These are phyloP conservation scores for Phytophthora nicotianae DNA, from an alignment of 352 stramenopile species.

Conservation along the genomic window DNA sequence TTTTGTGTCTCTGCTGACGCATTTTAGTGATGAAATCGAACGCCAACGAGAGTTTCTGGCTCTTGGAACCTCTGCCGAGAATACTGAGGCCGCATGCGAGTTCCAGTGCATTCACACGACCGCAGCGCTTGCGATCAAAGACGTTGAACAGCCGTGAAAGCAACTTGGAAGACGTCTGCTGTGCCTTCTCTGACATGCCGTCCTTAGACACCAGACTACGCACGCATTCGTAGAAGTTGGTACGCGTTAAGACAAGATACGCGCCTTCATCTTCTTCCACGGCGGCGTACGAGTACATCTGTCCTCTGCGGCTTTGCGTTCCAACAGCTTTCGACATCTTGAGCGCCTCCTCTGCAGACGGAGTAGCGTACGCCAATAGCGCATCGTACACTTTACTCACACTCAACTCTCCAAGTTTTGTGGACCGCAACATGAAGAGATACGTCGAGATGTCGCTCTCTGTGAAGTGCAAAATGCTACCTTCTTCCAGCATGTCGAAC, in stretches of 20 bases:
- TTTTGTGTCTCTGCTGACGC: slow-evolving; percentile 75
- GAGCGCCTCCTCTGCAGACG: slow-evolving; percentile 67
- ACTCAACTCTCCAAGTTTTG: slow-evolving; percentile 69
- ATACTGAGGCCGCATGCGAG: slow-evolving; percentile 89
- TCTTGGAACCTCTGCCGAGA: slow-evolving; percentile 84
- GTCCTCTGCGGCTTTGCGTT: slow-evolving; percentile 43
- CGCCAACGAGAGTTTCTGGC: slow-evolving; percentile 83
- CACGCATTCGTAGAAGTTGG: slow-evolving; percentile 89
- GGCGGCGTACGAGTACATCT: slow-evolving; percentile 77
- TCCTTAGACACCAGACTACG: slow-evolving; percentile 81
- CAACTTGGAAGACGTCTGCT: slow-evolving; percentile 86
- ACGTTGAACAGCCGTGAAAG: slow-evolving; percentile 86
- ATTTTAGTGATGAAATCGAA: slow-evolving; percentile 91
- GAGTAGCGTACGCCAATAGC: slow-evolving; percentile 71
- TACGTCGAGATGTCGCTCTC: slow-evolving; percentile 89
- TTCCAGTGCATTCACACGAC: slow-evolving; percentile 83
- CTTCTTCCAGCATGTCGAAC: slow-evolving; percentile 87
- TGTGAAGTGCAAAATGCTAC: slow-evolving; percentile 83
- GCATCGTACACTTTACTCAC: slow-evolving; percentile 85
- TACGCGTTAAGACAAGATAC: slow-evolving; percentile 76
- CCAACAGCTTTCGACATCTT: slow-evolving; percentile 64
- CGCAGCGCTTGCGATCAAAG: slow-evolving; percentile 83
- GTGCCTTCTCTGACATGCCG: slow-evolving; percentile 80
- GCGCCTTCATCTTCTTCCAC: slow-evolving; percentile 87
- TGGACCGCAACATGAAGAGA: slow-evolving; percentile 82